Evolutionary conservation across 768 basidiomycete genomes (phyloP).

Genomic region (Leccinum ochraceum): DNA sequence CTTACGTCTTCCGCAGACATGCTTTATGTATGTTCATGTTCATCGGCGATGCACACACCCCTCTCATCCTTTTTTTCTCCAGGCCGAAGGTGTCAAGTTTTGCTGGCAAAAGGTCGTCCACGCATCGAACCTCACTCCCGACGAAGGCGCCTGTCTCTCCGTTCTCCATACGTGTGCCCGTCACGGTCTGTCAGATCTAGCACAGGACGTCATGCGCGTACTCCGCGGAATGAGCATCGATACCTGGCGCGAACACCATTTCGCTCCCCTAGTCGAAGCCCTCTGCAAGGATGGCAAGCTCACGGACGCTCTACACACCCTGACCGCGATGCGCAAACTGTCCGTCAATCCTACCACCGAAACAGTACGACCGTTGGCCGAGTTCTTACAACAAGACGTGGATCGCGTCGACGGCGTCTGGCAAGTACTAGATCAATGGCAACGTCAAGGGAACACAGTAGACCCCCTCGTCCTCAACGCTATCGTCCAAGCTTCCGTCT

Average conservation of each 20-base stretch:
- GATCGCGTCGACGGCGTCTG: constrained; percentile 66
- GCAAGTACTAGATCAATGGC: constrained; percentile 61
- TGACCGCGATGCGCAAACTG: constrained; percentile 59
- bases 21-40: constrained; percentile 63
- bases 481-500: constrained; percentile 63
- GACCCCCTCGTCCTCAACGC: constrained; percentile 22
- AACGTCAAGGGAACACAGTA: constrained; percentile 43
- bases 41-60: no score
- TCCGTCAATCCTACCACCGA: constrained; percentile 49
- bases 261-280: constrained; percentile 76
- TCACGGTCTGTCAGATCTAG: constrained; percentile 69
- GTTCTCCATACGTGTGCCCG: constrained; percentile 76
- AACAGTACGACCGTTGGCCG: constrained; percentile 56
- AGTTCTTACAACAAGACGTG: constrained; percentile 43
- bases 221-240: constrained; percentile 50
- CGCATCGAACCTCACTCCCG: constrained; percentile 54
- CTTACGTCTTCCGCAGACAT: constrained; percentile 62
- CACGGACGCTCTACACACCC: constrained; percentile 60
- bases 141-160: constrained; percentile 71
- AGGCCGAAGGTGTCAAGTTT: constrained; percentile 66
- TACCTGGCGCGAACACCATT: constrained; percentile 68
- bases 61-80: neutral
- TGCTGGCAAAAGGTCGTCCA: constrained; percentile 65
- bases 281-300: constrained; percentile 58
- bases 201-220: constrained; percentile 53